These are phyloP conservation scores for Vigna angularis DNA, from an alignment of 306 rosid genomes.

Conservation along the genomic window DNA sequence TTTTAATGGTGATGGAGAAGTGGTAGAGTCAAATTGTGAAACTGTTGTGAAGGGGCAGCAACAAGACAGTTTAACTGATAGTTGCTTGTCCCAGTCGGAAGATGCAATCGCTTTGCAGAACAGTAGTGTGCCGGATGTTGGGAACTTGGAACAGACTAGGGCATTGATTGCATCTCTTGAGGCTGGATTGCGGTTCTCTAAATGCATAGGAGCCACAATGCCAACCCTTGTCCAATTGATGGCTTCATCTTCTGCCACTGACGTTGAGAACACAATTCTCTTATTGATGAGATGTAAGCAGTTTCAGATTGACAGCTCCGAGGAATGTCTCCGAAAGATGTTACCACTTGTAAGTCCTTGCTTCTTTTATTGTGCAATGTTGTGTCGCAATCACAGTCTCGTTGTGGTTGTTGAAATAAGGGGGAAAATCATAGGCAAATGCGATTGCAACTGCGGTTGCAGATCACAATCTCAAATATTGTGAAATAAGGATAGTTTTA, in stretches of 20 bases:
- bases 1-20: constrained; percentile 63
- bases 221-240: constrained; percentile 90
- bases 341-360: constrained; percentile 76
- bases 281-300: constrained; percentile 95
- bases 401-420: background rate
- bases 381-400: background rate
- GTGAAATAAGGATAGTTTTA: constrained; percentile 32
- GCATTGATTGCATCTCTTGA: constrained; percentile 97
- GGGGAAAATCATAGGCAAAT: background rate
- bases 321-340: constrained; percentile 91
- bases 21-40: constrained; percentile 54
- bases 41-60: constrained; percentile 54
- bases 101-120: constrained; percentile 60
- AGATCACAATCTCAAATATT: background rate
- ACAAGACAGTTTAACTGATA: constrained; percentile 77
- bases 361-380: constrained; percentile 33
- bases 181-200: constrained; percentile 90
- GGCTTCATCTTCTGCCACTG: constrained; percentile 94
- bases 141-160: constrained; percentile 94
- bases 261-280: constrained; percentile 90
- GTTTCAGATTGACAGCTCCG: constrained; percentile 96
- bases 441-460: background rate
- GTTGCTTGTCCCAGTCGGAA: constrained; percentile 65
- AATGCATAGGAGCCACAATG: constrained; percentile 75
- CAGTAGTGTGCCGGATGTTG: constrained; percentile 79